Conservation (phyloP, 139 green algal genomes). For the Chara braunii region DNA sequence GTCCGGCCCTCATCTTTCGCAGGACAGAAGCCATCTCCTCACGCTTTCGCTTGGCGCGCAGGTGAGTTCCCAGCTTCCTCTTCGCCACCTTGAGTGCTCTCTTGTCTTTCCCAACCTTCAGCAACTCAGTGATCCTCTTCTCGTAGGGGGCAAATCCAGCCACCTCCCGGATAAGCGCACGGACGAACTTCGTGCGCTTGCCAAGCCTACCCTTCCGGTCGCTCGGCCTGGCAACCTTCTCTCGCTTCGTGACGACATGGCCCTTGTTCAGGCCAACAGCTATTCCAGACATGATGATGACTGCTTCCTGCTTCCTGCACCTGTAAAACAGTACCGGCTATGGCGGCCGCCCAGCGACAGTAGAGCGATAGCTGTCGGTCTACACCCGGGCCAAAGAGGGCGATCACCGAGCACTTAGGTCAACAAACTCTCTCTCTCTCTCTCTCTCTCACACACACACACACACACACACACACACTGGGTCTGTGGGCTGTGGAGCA, state of each 20-base stretch:
- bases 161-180: conserved; percentile 81
- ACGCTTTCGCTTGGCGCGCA: conserved; percentile 87
- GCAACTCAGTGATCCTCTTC: conserved; percentile 82
- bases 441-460: no score
- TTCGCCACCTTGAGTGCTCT: conserved; percentile 92
- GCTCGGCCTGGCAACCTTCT: conserved; percentile 1
- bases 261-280: conserved; percentile 27
- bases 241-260: conserved; percentile 28
- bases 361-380: no score
- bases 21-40: conserved; percentile 64
- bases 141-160: conserved; percentile 89
- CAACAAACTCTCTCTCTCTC: no score
- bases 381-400: no score
- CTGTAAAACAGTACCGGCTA: no score
- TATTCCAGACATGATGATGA: conserved; percentile 10
- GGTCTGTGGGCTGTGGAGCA: no score
- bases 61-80: conserved; percentile 91
- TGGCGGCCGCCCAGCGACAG: no score
- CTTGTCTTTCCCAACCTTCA: conserved; percentile 65
- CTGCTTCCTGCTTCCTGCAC: no score
- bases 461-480: no score
- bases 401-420: no score
- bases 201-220: conserved; percentile 12
- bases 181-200: conserved; percentile 83
- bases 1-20: conserved; percentile 13